Conservation (phyloP, 2,329 filamentous ascomycete genomes). For the Myotisia sp. region DNA sequence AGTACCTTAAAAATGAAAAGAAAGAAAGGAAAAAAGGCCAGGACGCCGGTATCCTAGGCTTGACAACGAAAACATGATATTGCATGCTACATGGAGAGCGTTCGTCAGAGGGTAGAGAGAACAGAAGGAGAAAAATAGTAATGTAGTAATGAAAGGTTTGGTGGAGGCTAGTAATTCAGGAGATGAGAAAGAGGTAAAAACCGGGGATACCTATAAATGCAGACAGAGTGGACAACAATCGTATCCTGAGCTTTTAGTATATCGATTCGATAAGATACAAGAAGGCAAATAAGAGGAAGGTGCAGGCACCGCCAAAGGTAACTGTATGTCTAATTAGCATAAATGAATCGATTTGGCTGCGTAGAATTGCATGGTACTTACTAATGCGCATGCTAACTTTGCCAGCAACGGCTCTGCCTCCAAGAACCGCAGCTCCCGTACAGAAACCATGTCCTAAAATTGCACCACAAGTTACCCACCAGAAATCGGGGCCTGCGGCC, state of each 20-base stretch:
- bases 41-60: slow-evolving; percentile 4
- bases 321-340: slow-evolving; percentile 44
- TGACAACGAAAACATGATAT: not conserved
- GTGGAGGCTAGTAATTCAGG: not conserved
- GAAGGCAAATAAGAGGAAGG: slow-evolving; percentile 80
- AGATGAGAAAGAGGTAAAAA: not conserved
- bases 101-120: not conserved
- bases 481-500: slow-evolving; percentile 96
- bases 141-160: not conserved
- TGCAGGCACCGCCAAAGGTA: slow-evolving; percentile 76
- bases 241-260: slow-evolving; percentile 26
- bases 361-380: slow-evolving; percentile 39
- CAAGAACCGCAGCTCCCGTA: slow-evolving; percentile 80
- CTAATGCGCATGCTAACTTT: slow-evolving; percentile 89
- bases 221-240: too few relatives aligned
- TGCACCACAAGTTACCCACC: slow-evolving; percentile 91
- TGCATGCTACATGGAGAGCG: not conserved
- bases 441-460: slow-evolving; percentile 76
- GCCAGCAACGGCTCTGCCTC: slow-evolving; percentile 82
- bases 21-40: not conserved
- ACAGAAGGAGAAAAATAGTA: not conserved
- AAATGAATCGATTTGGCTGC: slow-evolving; percentile 10
- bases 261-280: slow-evolving; percentile 81
- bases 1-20: too few relatives aligned
- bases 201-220: not conserved